Evolutionary conservation across 2,329 filamentous ascomycete species (phyloP).

Genomic region (Fusarium devonianum): DNA sequence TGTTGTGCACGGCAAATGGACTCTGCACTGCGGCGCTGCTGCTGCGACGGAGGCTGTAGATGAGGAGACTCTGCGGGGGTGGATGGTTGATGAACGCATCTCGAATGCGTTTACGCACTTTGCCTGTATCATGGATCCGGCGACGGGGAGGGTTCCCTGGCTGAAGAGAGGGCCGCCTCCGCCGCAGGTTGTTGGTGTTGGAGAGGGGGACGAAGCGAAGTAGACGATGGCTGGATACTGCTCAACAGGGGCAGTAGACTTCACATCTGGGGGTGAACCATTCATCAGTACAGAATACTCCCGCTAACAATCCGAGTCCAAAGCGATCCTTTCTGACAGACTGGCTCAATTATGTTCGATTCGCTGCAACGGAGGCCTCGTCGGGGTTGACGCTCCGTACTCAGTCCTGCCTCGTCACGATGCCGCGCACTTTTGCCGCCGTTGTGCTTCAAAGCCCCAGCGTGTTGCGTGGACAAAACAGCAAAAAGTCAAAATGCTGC

Average conservation of each 20-base stretch:
- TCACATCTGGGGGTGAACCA: too few relatives aligned
- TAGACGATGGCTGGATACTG: background rate
- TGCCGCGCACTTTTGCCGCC: too few relatives aligned
- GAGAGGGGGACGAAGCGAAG: background rate
- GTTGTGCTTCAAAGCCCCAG: too few relatives aligned
- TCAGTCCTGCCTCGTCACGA: too few relatives aligned
- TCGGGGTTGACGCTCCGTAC: too few relatives aligned
- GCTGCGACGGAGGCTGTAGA: constrained; percentile 22
- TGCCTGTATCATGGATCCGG: constrained; percentile 63
- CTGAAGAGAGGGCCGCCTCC: constrained; percentile 15
- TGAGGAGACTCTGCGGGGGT: constrained; percentile 49
- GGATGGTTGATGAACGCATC: constrained; percentile 60
- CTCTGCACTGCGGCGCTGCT: background rate
- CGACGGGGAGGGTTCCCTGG: constrained; percentile 53
- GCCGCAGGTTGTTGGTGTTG: background rate
- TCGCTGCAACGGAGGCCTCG: too few relatives aligned
- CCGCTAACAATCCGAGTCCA: too few relatives aligned
- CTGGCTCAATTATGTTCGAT: too few relatives aligned
- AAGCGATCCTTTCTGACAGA: too few relatives aligned
- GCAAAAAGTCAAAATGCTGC: too few relatives aligned
- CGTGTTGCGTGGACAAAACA: too few relatives aligned
- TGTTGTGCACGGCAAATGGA: constrained; percentile 13
- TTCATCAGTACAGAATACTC: too few relatives aligned
- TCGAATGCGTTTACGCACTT: constrained; percentile 67
- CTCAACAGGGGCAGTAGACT: background rate